A percentile compares a stretch with the other conserved stretches of the same genome.
Evolutionary conservation across 495 filamentous ascomycete species (phyloP).

Genomic region (Penicillium pulvis): DNA sequence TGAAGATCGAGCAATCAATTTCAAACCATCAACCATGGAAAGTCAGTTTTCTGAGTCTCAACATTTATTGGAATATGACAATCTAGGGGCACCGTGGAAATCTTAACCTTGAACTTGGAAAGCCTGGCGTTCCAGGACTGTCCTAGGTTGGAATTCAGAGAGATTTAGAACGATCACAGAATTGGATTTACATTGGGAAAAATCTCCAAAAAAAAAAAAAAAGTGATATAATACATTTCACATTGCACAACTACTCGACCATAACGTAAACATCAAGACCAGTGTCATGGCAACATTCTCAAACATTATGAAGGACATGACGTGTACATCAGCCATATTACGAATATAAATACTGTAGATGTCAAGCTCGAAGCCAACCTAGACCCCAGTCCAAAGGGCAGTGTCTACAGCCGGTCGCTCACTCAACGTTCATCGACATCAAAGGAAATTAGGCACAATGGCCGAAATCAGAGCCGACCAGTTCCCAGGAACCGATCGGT

Average conservation of each 20-base stretch:
- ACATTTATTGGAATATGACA: too few species aligned
- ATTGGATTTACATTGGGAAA: not conserved
- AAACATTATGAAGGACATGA: slow-evolving; percentile 22
- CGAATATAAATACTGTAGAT: slow-evolving; percentile 15
- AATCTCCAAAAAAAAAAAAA: not conserved
- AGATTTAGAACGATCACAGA: not conserved
- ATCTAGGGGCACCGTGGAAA: too few species aligned
- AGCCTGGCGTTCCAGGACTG: too few species aligned
- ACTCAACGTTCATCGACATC: not conserved
- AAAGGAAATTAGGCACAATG: slow-evolving; percentile 9
- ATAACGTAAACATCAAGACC: slow-evolving; percentile 11
- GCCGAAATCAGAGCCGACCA: slow-evolving; percentile 17
- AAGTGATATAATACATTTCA: slow-evolving; percentile 6
- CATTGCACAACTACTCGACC: not conserved
- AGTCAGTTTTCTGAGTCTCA: too few species aligned
- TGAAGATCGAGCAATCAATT: too few species aligned
- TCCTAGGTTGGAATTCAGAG: too few species aligned
- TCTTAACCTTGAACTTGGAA: too few species aligned
- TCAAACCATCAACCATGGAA: too few species aligned
- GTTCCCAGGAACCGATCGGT: not conserved
- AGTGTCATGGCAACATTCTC: slow-evolving; percentile 18
- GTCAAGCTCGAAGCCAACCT: not conserved
- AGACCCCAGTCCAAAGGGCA: not conserved
- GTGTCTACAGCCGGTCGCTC: not conserved
- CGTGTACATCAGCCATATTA: slow-evolving; percentile 22